Percentiles rank a stretch among this genome's conserved stretches.
Evolutionary conservation across 129 eudicot species (phyloP).

Genomic region (Solidago caesia): DNA sequence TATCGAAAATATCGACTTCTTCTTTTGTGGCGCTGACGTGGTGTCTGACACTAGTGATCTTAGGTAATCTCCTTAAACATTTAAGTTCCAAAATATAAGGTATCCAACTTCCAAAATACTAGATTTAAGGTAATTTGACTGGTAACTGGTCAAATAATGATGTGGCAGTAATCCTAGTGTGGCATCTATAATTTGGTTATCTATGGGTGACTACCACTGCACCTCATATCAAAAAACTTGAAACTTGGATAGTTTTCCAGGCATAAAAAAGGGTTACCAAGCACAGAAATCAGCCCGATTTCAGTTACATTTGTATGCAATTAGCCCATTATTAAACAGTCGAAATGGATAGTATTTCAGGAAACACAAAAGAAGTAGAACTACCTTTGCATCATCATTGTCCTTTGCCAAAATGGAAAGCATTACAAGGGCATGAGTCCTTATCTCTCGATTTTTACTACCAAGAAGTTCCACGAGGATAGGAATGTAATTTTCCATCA

Average conservation of each 20-base stretch:
- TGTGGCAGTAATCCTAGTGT: too few relatives aligned
- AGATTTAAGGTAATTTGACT: not conserved
- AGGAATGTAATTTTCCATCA: constrained; percentile 63
- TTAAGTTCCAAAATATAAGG: not conserved
- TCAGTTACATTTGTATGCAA: not conserved
- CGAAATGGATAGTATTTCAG: constrained; percentile 1
- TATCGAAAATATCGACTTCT: too few relatives aligned
- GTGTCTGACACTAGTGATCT: too few relatives aligned
- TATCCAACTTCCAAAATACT: not conserved
- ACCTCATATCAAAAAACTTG: too few relatives aligned
- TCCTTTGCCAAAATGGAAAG: constrained; percentile 52
- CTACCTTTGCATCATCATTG: constrained; percentile 68
- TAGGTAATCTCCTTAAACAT: too few relatives aligned
- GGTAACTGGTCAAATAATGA: too few relatives aligned
- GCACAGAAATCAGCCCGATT: not conserved
- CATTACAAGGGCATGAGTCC: constrained; percentile 46
- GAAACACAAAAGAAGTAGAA: constrained; percentile 2
- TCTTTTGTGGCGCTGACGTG: too few relatives aligned
- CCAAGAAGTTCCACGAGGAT: constrained; percentile 53
- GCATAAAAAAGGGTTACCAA: not conserved
- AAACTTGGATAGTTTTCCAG: not conserved
- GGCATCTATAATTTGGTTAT: not conserved
- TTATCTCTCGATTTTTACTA: constrained; percentile 49
- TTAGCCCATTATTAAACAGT: not conserved
- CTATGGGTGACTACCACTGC: not conserved